Percentiles rank a stretch among this genome's conserved stretches.
Conservation (phyloP, 192 early-diverging fungal genomes). For the Dissophora globulifera region DNA sequence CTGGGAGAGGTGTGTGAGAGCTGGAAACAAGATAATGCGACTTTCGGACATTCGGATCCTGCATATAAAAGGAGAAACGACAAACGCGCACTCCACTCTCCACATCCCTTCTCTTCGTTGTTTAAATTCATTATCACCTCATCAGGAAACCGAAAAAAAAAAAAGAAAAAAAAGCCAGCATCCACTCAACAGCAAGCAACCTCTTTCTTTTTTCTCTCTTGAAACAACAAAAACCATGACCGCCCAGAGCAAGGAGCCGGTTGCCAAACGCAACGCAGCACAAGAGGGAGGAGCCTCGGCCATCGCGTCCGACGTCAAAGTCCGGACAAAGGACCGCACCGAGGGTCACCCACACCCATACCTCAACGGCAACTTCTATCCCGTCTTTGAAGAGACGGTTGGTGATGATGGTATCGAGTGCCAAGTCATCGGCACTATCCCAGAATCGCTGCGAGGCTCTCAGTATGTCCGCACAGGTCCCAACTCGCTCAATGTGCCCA, state of each 20-base stretch:
- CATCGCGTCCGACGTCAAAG: slow-evolving; percentile 14
- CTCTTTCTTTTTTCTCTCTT: neutral
- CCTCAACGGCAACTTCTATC: slow-evolving; percentile 42
- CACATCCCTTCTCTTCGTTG: too few relatives aligned
- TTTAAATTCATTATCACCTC: too few relatives aligned
- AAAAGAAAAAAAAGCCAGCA: too few relatives aligned
- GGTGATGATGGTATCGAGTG: slow-evolving; percentile 45
- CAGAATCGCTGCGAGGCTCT: slow-evolving; percentile 17
- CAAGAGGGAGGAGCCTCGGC: slow-evolving; percentile 6
- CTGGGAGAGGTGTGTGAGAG: too few relatives aligned
- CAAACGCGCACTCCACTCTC: too few relatives aligned
- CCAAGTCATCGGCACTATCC: slow-evolving; percentile 33
- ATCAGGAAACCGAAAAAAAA: too few relatives aligned
- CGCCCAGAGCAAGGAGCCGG: neutral
- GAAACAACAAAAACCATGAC: slow-evolving; percentile 3
- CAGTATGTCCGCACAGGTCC: slow-evolving; percentile 48
- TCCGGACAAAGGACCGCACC: slow-evolving; percentile 2
- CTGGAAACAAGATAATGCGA: too few relatives aligned
- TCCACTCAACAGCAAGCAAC: too few relatives aligned
- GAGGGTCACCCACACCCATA: slow-evolving; percentile 40
- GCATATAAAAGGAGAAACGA: too few relatives aligned
- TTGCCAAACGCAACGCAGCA: neutral
- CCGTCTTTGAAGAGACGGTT: slow-evolving; percentile 46
- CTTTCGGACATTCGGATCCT: too few relatives aligned
- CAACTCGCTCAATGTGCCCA: slow-evolving; percentile 27